Conservation (phyloP, 305 asterid species). For the Ilex paraguariensis region DNA sequence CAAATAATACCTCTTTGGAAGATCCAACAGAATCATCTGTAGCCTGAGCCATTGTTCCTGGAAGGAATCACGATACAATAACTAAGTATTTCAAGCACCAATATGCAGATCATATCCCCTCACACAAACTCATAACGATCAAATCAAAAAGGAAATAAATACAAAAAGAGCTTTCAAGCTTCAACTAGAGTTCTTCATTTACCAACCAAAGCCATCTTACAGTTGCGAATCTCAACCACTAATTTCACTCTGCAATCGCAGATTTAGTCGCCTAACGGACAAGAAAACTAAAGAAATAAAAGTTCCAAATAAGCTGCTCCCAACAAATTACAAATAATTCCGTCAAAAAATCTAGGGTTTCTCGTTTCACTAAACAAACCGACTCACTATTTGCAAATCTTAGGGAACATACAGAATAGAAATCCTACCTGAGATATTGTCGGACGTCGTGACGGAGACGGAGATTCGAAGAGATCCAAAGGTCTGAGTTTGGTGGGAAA, state of each 20-base stretch:
- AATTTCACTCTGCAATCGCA: too few relatives aligned
- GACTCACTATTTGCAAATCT: not conserved
- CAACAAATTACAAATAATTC: too few relatives aligned
- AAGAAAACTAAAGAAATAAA: too few relatives aligned
- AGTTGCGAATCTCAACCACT: too few relatives aligned
- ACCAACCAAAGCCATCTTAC: too few relatives aligned
- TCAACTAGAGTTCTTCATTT: too few relatives aligned
- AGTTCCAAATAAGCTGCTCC: too few relatives aligned
- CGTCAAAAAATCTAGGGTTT: too few relatives aligned
- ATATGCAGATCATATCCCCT: slow-evolving; percentile 1
- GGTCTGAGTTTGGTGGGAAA: slow-evolving; percentile 7
- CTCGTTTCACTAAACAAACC: not conserved
- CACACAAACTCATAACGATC: not conserved
- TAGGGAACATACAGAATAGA: not conserved
- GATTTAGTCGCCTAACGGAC: too few relatives aligned
- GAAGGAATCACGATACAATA: slow-evolving; percentile 2
- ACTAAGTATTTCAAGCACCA: slow-evolving; percentile 8
- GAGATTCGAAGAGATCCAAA: slow-evolving; percentile 17
- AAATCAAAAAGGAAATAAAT: not conserved
- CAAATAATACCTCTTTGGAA: slow-evolving; percentile 44
- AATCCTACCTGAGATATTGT: slow-evolving; percentile 15
- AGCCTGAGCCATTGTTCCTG: slow-evolving; percentile 42
- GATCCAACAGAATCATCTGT: slow-evolving; percentile 36
- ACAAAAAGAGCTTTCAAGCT: too few relatives aligned
- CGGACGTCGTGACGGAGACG: not conserved